Percentiles rank a stretch among this genome's conserved stretches.
Conservation (phyloP, 306 rosid species). For the Mimosa bimucronata region DNA sequence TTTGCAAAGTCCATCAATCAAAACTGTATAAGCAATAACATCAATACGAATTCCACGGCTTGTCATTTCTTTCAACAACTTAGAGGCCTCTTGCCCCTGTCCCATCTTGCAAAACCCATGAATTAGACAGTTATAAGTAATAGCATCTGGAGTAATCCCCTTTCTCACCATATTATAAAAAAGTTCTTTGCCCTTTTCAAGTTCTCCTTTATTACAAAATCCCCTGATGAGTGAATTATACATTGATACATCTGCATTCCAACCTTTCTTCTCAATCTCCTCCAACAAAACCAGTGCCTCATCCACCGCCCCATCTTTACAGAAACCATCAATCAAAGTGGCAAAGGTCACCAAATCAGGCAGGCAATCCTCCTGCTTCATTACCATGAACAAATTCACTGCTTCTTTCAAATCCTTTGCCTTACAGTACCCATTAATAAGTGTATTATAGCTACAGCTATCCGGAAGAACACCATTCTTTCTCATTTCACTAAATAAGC, state of each 20-base stretch:
- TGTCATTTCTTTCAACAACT: conserved; percentile 64
- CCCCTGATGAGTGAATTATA: conserved; percentile 58
- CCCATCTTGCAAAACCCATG: conserved; percentile 64
- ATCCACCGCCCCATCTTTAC: conserved; percentile 59
- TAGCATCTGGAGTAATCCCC: conserved; percentile 67
- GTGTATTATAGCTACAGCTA: conserved; percentile 56
- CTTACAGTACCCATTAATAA: conserved; percentile 75
- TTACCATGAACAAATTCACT: conserved; percentile 53
- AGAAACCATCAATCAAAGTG: conserved; percentile 60
- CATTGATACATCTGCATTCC: conserved; percentile 57
- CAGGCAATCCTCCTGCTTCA: conserved; percentile 53
- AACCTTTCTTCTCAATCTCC: conserved; percentile 71
- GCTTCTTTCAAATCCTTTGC: conserved; percentile 61
- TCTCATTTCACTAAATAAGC: conserved; percentile 52
- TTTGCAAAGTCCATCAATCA: conserved; percentile 80
- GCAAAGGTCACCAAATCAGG: conserved; percentile 62
- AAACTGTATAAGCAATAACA: conserved; percentile 60
- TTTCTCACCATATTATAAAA: conserved; percentile 65
- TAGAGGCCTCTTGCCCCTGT: conserved; percentile 63
- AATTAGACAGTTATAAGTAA: conserved; percentile 68
- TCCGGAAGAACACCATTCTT: conserved; percentile 51
- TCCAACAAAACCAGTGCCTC: conserved; percentile 61
- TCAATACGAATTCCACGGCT: conserved; percentile 57
- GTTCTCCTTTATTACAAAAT: conserved; percentile 57
- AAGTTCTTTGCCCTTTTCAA: conserved; percentile 55